Evolutionary conservation across 2,329 filamentous ascomycete species (phyloP).

Genomic region (Trichophyton schoenleinii): DNA sequence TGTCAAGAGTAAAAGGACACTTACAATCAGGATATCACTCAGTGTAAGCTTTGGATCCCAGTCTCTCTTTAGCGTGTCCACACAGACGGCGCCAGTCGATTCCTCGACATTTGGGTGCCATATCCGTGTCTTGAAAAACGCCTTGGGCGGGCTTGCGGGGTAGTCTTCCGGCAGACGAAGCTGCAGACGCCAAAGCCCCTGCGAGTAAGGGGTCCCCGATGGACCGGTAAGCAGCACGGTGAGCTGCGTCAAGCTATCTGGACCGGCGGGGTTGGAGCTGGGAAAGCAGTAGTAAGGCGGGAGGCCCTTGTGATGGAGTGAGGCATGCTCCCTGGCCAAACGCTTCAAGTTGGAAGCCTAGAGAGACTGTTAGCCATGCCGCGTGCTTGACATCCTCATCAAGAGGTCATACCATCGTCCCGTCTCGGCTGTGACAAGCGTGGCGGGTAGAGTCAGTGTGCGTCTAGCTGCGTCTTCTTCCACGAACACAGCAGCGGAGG

Average conservation of each 20-base stretch:
- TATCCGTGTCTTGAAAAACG: constrained; percentile 47
- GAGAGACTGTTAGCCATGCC: not conserved
- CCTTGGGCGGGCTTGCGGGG: constrained; percentile 39
- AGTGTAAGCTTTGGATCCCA: constrained; percentile 48
- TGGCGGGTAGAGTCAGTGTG: not conserved
- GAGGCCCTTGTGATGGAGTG: constrained; percentile 42
- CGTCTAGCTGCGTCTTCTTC: not conserved
- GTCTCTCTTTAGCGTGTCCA: constrained; percentile 53
- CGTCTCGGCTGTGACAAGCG: not conserved
- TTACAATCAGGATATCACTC: constrained; percentile 43
- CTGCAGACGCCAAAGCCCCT: constrained; percentile 48
- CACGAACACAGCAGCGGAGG: not conserved
- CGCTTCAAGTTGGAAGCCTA: constrained; percentile 38
- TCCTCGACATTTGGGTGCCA: constrained; percentile 56
- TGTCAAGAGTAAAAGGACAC: constrained; percentile 13
- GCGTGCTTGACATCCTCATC: not conserved
- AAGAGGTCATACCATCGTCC: not conserved
- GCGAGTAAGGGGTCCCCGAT: constrained; percentile 46
- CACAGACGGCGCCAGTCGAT: constrained; percentile 48
- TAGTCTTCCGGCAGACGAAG: constrained; percentile 49
- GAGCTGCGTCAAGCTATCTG: constrained; percentile 46
- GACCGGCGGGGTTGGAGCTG: constrained; percentile 19
- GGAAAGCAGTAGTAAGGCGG: constrained; percentile 52
- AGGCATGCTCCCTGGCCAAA: constrained; percentile 47
- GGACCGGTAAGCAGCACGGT: constrained; percentile 48